A percentile compares a stretch with the other conserved stretches of the same genome.
These are phyloP conservation scores for Furculomyces boomerangus DNA, from an alignment of 371 early-diverging fungal species.

Conservation along the genomic window DNA sequence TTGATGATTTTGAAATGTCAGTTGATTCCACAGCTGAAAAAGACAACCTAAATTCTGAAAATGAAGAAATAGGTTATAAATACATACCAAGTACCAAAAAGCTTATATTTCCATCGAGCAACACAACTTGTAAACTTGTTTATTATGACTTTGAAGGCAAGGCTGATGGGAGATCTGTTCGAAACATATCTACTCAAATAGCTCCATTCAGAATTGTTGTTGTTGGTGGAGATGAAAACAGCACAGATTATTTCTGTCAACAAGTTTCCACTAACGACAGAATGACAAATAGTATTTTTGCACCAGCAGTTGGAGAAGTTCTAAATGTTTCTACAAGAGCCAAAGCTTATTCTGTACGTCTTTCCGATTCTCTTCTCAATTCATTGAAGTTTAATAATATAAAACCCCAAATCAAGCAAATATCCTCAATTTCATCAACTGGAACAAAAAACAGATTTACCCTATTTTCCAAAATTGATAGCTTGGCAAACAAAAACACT, in stretches of 20 bases:
- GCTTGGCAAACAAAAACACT: neutral
- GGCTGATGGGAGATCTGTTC: conserved; percentile 69
- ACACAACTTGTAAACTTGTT: conserved; percentile 44
- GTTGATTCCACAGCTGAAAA: too few relatives aligned
- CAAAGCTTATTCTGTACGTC: conserved; percentile 39
- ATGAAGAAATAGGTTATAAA: conserved; percentile 24
- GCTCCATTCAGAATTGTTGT: conserved; percentile 72
- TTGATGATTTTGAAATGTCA: too few relatives aligned
- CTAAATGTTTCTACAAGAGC: conserved; percentile 77
- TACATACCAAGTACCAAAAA: conserved; percentile 34
- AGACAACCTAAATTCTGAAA: neutral
- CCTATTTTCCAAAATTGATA: neutral
- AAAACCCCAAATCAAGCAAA: neutral
- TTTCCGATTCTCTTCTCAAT: conserved; percentile 74
- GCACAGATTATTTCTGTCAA: conserved; percentile 40
- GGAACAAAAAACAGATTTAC: neutral
- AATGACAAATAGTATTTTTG: conserved; percentile 64
- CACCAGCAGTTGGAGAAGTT: conserved; percentile 59
- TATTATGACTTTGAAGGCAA: conserved; percentile 86
- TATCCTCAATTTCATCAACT: neutral
- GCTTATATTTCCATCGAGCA: too few relatives aligned
- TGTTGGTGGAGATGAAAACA: conserved; percentile 52
- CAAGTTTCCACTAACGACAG: conserved; percentile 35
- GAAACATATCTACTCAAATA: conserved; percentile 66
- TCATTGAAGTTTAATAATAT: conserved; percentile 33